Evolutionary conservation across 176 grass and related monocot genomes (phyloP).

Genomic region (Echinochloa phyllopogon): DNA sequence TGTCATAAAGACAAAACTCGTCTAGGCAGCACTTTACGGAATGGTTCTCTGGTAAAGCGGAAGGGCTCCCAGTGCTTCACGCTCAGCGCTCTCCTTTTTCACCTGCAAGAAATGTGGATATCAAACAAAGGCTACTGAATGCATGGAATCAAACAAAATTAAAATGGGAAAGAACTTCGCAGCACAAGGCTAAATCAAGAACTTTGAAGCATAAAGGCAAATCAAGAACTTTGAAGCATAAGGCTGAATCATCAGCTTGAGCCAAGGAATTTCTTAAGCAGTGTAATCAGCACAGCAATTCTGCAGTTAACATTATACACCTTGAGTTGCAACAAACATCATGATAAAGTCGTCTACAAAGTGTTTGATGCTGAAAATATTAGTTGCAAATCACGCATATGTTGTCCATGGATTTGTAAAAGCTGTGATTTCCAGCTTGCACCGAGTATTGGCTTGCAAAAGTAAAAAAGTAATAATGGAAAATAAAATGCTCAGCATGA

Average conservation of each 20-base stretch:
- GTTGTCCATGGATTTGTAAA: background rate
- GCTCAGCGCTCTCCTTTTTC: constrained; percentile 76
- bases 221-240: constrained; percentile 2
- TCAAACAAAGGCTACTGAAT: constrained; percentile 2
- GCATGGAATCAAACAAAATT: background rate
- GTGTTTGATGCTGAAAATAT: background rate
- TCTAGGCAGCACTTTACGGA: constrained; percentile 53
- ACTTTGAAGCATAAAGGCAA: background rate
- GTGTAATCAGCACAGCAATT: background rate
- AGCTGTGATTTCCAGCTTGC: background rate
- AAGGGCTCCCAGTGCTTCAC: constrained; percentile 83
- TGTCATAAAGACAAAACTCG: constrained; percentile 20
- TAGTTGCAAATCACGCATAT: background rate
- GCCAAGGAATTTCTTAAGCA: constrained; percentile 9
- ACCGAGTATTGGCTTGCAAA: background rate
- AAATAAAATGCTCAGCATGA: background rate
- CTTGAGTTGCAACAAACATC: background rate
- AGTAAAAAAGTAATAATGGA: background rate
- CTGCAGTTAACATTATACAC: background rate
- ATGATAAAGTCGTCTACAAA: background rate
- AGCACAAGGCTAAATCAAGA: background rate
- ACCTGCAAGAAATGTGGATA: constrained; percentile 51
- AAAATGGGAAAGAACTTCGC: background rate
- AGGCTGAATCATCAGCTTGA: background rate
- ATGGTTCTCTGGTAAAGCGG: constrained; percentile 83